Conservation (phyloP, 768 basidiomycete genomes). For the Termitomyces sp. region DNA sequence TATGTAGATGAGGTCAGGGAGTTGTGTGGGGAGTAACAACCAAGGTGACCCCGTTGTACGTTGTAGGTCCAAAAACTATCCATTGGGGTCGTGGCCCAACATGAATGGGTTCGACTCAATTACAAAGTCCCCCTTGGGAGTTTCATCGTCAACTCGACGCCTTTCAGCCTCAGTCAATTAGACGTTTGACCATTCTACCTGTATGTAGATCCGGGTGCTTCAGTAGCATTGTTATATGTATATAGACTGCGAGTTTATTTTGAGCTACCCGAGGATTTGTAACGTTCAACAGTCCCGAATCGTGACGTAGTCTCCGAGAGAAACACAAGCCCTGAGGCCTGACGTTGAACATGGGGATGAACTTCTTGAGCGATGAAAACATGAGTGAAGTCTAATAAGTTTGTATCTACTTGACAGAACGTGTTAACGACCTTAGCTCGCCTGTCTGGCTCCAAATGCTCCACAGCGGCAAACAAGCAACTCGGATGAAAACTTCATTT, state of each 20-base stretch:
- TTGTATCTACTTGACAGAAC: background rate
- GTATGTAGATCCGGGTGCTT: background rate
- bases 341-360: background rate
- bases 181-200: constrained; percentile 1
- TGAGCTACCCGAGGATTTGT: no score
- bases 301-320: background rate
- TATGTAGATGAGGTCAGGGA: background rate
- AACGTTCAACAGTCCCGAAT: no score
- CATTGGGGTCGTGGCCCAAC: constrained; percentile 9
- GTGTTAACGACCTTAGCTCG: background rate
- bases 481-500: background rate
- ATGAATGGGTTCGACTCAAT: constrained; percentile 20
- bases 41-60: constrained; percentile 14
- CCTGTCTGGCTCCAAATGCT: background rate
- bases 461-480: constrained; percentile 1
- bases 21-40: constrained; percentile 8
- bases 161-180: constrained; percentile 1
- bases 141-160: background rate
- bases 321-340: no score
- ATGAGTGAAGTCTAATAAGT: background rate
- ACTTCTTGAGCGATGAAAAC: background rate
- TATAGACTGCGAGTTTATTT: no score
- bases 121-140: background rate
- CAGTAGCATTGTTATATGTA: background rate
- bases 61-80: constrained; percentile 3